These are phyloP conservation scores for Musa troglodytarum DNA, from an alignment of 176 grass and related monocot species.

Conservation along the genomic window DNA sequence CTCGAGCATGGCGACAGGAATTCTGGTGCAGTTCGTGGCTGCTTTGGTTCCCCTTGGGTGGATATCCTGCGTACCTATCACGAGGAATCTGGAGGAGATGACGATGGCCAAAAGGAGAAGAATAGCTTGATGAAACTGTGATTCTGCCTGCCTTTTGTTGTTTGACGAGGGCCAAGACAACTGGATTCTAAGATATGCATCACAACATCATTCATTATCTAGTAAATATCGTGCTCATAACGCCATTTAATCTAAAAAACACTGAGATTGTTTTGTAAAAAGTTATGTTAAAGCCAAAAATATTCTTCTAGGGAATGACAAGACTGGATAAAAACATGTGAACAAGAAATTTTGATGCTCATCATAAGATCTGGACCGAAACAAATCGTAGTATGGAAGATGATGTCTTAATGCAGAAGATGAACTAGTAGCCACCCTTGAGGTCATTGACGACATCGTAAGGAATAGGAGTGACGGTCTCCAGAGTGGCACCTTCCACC, in stretches of 20 bases:
- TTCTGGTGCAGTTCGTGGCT: constrained; percentile 60
- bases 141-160: too few relatives aligned
- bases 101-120: constrained; percentile 30
- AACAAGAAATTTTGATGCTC: too few relatives aligned
- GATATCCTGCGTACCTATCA: constrained; percentile 49
- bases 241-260: too few relatives aligned
- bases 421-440: constrained; percentile 73
- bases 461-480: constrained; percentile 27
- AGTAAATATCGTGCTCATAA: too few relatives aligned
- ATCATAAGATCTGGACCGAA: too few relatives aligned
- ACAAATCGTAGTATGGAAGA: neutral
- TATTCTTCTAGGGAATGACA: too few relatives aligned
- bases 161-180: too few relatives aligned
- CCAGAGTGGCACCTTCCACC: constrained; percentile 44
- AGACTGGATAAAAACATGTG: too few relatives aligned
- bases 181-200: too few relatives aligned
- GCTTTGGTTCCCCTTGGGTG: constrained; percentile 69
- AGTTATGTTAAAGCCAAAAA: too few relatives aligned
- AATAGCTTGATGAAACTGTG: neutral
- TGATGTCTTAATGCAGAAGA: neutral
- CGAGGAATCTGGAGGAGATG: constrained; percentile 31
- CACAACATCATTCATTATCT: too few relatives aligned
- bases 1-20: constrained; percentile 53
- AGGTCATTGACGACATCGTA: constrained; percentile 96
- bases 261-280: too few relatives aligned